Evolutionary conservation across 1,139 yeast species (phyloP).

Genomic region (Suhomyces anneliseae): DNA sequence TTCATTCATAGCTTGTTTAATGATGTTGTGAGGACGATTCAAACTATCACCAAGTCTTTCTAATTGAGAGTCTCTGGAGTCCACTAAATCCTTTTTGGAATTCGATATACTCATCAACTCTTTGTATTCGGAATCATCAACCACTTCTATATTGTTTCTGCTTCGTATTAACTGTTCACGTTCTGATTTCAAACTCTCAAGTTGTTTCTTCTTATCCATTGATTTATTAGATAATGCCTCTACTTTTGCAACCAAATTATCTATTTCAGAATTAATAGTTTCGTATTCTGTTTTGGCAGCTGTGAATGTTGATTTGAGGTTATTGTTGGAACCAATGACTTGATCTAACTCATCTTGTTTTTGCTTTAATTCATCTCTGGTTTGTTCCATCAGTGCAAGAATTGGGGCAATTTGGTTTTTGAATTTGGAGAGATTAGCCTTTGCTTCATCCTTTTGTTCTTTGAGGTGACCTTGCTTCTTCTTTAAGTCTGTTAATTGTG

Average conservation of each 20-base stretch:
- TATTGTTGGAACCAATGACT: constrained; percentile 4
- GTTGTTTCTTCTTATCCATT: constrained; percentile 24
- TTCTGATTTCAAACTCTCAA: constrained; percentile 20
- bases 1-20: constrained; percentile 7
- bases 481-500: constrained; percentile 55
- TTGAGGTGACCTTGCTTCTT: constrained; percentile 42
- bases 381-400: constrained; percentile 7
- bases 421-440: constrained; percentile 32
- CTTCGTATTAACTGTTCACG: constrained; percentile 16
- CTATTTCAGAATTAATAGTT: constrained; percentile 20
- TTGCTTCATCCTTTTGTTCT: constrained; percentile 41
- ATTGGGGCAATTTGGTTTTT: constrained; percentile 6
- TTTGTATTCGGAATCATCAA: constrained; percentile 20
- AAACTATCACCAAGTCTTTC: constrained; percentile 9
- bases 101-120: constrained; percentile 15
- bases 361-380: constrained; percentile 8
- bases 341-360: constrained; percentile 9
- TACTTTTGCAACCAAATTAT: constrained; percentile 18
- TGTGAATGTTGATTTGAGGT: constrained; percentile 5
- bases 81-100: constrained; percentile 13
- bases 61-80: constrained; percentile 10
- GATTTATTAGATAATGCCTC: constrained; percentile 21
- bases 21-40: constrained; percentile 9
- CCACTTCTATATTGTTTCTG: constrained; percentile 14
- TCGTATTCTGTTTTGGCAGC: constrained; percentile 17